Percentiles rank a stretch among this genome's conserved stretches.
phyloP scores from a whole-genome alignment of 768 basidiomycete genomes.

The Trametes cinnabarina region DNA sequence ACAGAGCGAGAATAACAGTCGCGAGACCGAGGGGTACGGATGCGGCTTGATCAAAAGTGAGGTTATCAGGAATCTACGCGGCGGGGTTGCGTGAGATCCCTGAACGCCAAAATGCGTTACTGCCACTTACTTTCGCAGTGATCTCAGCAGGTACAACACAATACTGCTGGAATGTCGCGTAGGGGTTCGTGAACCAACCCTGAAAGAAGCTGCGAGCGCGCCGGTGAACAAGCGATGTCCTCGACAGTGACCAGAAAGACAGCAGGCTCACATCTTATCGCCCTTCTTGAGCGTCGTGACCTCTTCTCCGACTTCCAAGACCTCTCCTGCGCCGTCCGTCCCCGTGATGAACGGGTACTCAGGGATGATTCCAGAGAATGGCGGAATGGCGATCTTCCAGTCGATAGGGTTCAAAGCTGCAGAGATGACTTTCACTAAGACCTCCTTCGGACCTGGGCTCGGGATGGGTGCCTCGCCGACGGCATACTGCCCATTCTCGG shows the following conservation, averaged over 20 bases:
- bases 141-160: conserved; percentile 26
- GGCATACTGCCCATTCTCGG: background rate
- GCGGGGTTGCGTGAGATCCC: conserved; percentile 16
- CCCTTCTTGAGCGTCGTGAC: conserved; percentile 39
- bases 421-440: conserved; percentile 30
- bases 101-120: background rate
- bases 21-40: conserved; percentile 31
- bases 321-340: conserved; percentile 38
- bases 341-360: conserved; percentile 40
- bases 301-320: conserved; percentile 38
- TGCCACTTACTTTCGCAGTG: conserved; percentile 23
- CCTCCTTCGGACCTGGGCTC: conserved; percentile 22
- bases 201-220: conserved; percentile 21
- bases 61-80: conserved; percentile 27
- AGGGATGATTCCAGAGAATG: conserved; percentile 30
- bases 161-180: conserved; percentile 30
- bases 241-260: background rate
- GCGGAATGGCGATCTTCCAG: conserved; percentile 32
- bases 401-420: conserved; percentile 35
- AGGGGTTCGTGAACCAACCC: conserved; percentile 16
- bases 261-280: conserved; percentile 33
- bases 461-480: conserved; percentile 1
- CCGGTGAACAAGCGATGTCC: background rate
- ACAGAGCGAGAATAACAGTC: conserved; percentile 32
- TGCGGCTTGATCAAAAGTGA: conserved; percentile 32